Evolutionary conservation across 169 alveolate genomes (phyloP).

Genomic region (Cardiosporidium cionae): DNA sequence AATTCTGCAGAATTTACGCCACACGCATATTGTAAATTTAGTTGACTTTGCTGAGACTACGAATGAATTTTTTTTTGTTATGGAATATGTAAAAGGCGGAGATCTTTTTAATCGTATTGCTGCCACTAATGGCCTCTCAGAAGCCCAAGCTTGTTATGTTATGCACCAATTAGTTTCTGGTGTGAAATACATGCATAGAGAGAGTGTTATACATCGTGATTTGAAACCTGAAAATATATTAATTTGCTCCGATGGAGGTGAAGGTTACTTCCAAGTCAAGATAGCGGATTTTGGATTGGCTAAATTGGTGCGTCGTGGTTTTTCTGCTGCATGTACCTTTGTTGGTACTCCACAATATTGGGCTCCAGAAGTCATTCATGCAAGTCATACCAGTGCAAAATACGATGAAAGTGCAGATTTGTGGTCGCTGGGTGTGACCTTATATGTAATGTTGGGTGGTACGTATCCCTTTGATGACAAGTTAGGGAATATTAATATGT

Average conservation of each 20-base stretch:
- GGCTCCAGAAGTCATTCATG: conserved; percentile 14
- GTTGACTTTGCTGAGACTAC: conserved; percentile 38
- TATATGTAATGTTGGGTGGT: conserved; percentile 31
- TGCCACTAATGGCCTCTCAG: conserved; percentile 40
- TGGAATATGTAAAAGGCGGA: conserved; percentile 67
- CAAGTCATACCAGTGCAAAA: too few species aligned
- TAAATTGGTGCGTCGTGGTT: conserved; percentile 22
- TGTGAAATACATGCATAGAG: conserved; percentile 32
- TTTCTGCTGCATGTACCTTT: conserved; percentile 37
- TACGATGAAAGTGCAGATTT: conserved; percentile 19
- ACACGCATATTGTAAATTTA: conserved; percentile 42
- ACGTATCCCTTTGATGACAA: conserved; percentile 35
- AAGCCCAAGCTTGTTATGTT: conserved; percentile 39
- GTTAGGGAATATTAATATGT: too few species aligned
- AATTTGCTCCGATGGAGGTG: conserved; percentile 25
- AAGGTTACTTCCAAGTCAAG: conserved; percentile 31
- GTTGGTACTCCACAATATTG: conserved; percentile 55
- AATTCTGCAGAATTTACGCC: conserved; percentile 35
- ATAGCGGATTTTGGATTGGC: conserved; percentile 56
- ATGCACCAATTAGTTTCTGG: conserved; percentile 38
- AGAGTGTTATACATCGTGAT: conserved; percentile 37
- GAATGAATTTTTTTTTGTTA: conserved; percentile 45
- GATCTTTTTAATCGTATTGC: conserved; percentile 64
- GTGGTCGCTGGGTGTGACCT: conserved; percentile 27
- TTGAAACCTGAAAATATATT: conserved; percentile 46